Evolutionary conservation across 352 stramenopile genomes (phyloP).

Genomic region (Stephanocyclus meneghinianus): DNA sequence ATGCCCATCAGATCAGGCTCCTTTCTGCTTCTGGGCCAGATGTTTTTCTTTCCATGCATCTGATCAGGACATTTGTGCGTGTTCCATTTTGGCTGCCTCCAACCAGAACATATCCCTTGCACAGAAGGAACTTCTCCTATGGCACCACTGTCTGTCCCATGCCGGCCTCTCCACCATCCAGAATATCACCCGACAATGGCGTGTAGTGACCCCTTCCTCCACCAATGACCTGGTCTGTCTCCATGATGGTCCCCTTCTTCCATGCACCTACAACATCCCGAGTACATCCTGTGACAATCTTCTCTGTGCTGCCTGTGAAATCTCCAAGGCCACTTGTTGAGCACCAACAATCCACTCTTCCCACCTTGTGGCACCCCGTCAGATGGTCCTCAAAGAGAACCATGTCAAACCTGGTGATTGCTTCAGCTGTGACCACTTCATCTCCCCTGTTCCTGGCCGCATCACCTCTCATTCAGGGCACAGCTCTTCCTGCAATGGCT

Average conservation of each 20-base stretch:
- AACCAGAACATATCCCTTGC: constrained; percentile 44
- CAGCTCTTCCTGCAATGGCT: neutral
- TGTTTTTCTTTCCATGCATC: too few relatives aligned
- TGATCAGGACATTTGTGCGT: too few relatives aligned
- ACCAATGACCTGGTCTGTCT: neutral
- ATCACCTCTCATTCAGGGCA: neutral
- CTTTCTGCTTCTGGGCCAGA: neutral
- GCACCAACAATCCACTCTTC: too few relatives aligned
- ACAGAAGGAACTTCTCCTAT: constrained; percentile 33
- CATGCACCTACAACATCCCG: neutral
- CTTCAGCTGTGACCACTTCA: neutral
- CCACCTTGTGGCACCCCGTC: too few relatives aligned
- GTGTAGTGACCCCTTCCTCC: neutral
- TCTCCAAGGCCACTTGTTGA: too few relatives aligned
- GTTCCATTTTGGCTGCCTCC: neutral
- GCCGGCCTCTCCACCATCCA: neutral
- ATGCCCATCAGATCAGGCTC: neutral
- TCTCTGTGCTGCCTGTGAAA: neutral
- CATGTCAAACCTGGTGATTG: constrained; percentile 3
- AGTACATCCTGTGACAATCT: neutral
- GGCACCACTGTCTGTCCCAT: constrained; percentile 22
- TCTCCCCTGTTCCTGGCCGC: neutral
- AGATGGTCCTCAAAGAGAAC: neutral
- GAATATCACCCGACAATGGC: neutral
- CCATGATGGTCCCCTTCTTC: too few relatives aligned